Evolutionary conservation across 495 filamentous ascomycete species (phyloP), one percentile per base, ranked within the genome.

Genomic region (Neurospora sp.): DNA sequence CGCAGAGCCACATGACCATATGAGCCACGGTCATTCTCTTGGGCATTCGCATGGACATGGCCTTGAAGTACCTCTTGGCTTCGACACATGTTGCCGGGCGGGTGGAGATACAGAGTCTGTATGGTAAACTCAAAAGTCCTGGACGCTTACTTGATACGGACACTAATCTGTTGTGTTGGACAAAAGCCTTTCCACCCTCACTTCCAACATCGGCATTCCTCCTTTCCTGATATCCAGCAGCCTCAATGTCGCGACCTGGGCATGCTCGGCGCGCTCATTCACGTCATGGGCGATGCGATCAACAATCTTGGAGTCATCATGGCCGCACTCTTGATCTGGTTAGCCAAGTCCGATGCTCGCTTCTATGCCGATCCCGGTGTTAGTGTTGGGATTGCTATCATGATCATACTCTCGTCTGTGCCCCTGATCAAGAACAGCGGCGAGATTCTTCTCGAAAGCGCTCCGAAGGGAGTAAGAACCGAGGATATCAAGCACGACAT

Each of bases 281-380:
- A 98, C 76, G 93, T 97, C 45, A 84, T 96, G 78, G 93, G 95
- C 20, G 95, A 98, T 78, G 94, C 95, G 0, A 87, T 97, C 40
- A 95, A 94, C 76, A 98, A 98, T 76, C 85, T 97, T 70, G 95
- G 94, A 70, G 95, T 98, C 75, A 97, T 98, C 71, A 85, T 86
- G 16, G 93, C 94, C 9, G 95, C 95, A 0, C 84, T 95, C 1
- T 80, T 96, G 68, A 97, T 98, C 78, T 94, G 93, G 92, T 84
- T 93, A 65, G 89, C 91, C 2, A 69, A 76, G 5, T 91, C 87
- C 75, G 77, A 79, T 40, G 73, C 68, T 20, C 77, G 84, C 2
- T 85, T 81, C 75, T 97, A 97, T 76, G 90, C 92, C 8, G 95
- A 98, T 77, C 95, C 95, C 0, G 89, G 86, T 40, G 91, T 97